These are phyloP conservation scores for Drosera capensis DNA, from an alignment of 148 eudicot species.

Conservation along the genomic window DNA sequence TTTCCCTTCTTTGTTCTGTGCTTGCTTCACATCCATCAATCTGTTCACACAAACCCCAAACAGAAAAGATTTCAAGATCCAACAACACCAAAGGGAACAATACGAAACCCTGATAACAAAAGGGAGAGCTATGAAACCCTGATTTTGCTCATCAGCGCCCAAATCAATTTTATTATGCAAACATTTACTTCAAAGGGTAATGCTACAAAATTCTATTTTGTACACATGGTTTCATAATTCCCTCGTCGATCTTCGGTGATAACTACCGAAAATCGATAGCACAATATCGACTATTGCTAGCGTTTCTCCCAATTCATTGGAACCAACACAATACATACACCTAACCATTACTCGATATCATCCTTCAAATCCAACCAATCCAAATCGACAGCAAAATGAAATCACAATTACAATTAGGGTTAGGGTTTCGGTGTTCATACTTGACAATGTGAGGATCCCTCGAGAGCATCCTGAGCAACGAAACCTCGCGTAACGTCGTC, in stretches of 20 bases:
- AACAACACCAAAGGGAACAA: background rate
- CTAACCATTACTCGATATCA: too few species aligned
- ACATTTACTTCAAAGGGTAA: too few species aligned
- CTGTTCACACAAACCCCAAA: slow-evolving; percentile 12
- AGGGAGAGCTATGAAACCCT: background rate
- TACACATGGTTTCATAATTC: too few species aligned
- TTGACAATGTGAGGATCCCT: slow-evolving; percentile 85
- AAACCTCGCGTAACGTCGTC: slow-evolving; percentile 89
- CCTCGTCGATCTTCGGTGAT: too few species aligned
- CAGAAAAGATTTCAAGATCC: background rate
- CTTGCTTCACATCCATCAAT: slow-evolving; percentile 93
- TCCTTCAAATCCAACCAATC: background rate
- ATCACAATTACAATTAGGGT: background rate
- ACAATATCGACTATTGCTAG: too few species aligned
- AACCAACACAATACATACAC: too few species aligned
- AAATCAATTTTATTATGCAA: background rate
- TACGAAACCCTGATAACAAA: background rate
- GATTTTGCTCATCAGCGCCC: background rate
- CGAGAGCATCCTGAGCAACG: slow-evolving; percentile 82
- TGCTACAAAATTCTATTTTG: too few species aligned
- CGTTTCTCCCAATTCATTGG: too few species aligned
- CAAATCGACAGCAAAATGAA: background rate
- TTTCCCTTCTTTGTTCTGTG: slow-evolving; percentile 83
- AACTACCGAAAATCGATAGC: too few species aligned
- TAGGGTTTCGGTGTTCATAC: slow-evolving; percentile 12